Base-by-base conservation (phyloP, 495 filamentous ascomycete species). In the Penicillium antarcticum region DNA sequence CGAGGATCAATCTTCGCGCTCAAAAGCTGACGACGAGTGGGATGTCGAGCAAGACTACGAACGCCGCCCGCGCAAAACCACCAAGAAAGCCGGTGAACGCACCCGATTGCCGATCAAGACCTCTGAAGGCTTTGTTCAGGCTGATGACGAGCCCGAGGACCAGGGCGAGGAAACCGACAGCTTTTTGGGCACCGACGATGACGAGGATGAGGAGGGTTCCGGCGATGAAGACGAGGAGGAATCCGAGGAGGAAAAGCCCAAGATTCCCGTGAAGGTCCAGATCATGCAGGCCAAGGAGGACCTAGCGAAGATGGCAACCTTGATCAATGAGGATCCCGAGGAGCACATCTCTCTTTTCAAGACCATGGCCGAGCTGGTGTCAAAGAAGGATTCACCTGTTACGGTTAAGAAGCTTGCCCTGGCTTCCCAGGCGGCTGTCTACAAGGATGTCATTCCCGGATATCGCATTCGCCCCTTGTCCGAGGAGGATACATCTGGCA, bases 21-120 rank as follows among this genome's bases (percentile, higher is more conserved):
- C 63, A 21, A 60, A 72, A 35, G 64, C 51, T 45, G 70, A 73
- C 45, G 68, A 75, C 34, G 71, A 78, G 63, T 97, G 94, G 94
- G 80, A 95, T 64, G 77, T 95, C 40, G 94, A 98, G 69, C 87
- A 97, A 57, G 83, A 86, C 60, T 98, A 97, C 76, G 92, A 96
- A 69, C 79, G 79, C 35, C 82, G 80, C 55, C 85, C 87, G 21
- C 78, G 90, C 54, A 91, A 94, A 61, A 65, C 78, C 45, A 82
- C 80, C 66, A 81, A 77, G 62, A 87, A 90, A 60, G 77, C 83
- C 36, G 84, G 85, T 53, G 86, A 91, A 53, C 84, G 61, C 55
- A 88, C 82, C 19, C 79, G 86, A 61, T 75, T 97, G 29, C 94
- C 91, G 4, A 88, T 97, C 40, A 94, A 89, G 68, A 95, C 88